Conservation (phyloP, 345 rosid genomes). For the Dipteronia dyeriana region DNA sequence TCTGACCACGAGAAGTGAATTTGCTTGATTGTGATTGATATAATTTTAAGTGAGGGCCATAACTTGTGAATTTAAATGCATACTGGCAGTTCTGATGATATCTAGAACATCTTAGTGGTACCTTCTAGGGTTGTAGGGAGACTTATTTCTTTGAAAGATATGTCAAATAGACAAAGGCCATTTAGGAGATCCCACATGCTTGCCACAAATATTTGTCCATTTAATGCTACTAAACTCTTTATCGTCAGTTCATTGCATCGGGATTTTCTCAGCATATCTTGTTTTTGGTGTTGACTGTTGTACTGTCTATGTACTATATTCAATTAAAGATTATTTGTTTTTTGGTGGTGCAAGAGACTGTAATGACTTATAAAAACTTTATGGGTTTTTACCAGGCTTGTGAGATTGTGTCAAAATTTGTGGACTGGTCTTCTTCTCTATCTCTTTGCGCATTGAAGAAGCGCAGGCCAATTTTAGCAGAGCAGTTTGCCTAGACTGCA, state of each 20-base stretch:
- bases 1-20: too few species aligned
- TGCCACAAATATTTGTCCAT: too few species aligned
- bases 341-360: background rate
- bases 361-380: slow-evolving; percentile 2
- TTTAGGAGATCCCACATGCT: background rate
- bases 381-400: slow-evolving; percentile 27
- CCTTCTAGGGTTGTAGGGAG: background rate
- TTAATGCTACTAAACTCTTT: background rate
- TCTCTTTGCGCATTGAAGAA: slow-evolving; percentile 20
- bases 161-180: background rate
- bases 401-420: slow-evolving; percentile 4
- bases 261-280: background rate
- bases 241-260: background rate
- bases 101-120: too few species aligned
- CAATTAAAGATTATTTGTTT: background rate
- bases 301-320: background rate
- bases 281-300: slow-evolving; percentile 3
- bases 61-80: too few species aligned
- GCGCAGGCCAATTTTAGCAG: slow-evolving; percentile 16
- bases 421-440: background rate
- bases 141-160: background rate
- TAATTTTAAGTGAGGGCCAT: too few species aligned
- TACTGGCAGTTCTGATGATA: too few species aligned
- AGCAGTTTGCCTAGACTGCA: slow-evolving; percentile 18
- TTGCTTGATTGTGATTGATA: too few species aligned